These are phyloP conservation scores for Ilyonectria sp. DNA, from an alignment of 2,329 filamentous ascomycete species.

Conservation along the genomic window DNA sequence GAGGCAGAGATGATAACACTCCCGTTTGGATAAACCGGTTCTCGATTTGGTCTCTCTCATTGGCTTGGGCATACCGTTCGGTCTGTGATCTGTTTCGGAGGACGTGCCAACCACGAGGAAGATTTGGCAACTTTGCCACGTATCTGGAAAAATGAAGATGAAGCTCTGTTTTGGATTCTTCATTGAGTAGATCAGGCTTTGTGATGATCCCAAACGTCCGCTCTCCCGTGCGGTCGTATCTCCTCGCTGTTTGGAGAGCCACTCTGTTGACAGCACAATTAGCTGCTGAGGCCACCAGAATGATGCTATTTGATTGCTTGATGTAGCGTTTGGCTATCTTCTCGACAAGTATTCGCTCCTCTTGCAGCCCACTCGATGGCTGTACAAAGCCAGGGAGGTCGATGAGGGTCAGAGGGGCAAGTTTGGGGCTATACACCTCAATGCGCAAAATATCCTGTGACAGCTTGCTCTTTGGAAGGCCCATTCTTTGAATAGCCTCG, in stretches of 20 bases:
- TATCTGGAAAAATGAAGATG: constrained; percentile 60
- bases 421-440: constrained; percentile 63
- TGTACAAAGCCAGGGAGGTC: constrained; percentile 72
- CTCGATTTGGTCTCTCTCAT: too few species aligned
- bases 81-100: constrained; percentile 56
- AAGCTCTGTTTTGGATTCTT: constrained; percentile 59
- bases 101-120: constrained; percentile 69
- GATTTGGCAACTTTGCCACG: constrained; percentile 56
- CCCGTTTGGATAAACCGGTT: too few species aligned
- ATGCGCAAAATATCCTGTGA: constrained; percentile 64
- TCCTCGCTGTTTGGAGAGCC: constrained; percentile 58
- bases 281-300: constrained; percentile 71
- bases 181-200: constrained; percentile 63
- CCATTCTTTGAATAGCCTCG: too few species aligned
- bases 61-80: too few species aligned
- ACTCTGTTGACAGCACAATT: constrained; percentile 72
- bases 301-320: constrained; percentile 68
- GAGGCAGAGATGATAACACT: too few species aligned
- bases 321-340: constrained; percentile 64
- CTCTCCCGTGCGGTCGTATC: constrained; percentile 44
- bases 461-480: constrained; percentile 52
- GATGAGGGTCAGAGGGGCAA: constrained; percentile 71
- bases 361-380: constrained; percentile 59
- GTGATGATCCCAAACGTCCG: constrained; percentile 72
- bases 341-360: too few species aligned